phyloP scores from a whole-genome alignment of 2,329 filamentous ascomycete species.

The Trichoderma cornu-damae region DNA sequence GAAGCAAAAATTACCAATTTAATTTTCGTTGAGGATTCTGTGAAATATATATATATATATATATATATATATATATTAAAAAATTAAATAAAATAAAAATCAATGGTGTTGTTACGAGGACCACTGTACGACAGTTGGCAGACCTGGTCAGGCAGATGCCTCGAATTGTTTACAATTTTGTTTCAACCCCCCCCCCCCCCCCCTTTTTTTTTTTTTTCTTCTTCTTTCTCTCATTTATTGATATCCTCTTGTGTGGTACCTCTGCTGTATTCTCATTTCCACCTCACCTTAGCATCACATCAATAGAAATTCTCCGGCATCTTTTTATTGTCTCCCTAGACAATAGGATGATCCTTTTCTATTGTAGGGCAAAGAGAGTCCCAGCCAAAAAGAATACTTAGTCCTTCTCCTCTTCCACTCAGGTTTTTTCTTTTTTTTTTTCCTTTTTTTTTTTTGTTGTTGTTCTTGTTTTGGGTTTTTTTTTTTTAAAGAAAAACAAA shows the following conservation, averaged over 20 bases:
- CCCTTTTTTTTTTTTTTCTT: too few relatives aligned
- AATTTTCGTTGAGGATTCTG: neutral
- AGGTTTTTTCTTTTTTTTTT: too few relatives aligned
- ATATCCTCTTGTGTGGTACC: neutral
- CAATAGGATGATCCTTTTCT: neutral
- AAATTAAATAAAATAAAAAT: too few relatives aligned
- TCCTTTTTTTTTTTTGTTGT: too few relatives aligned
- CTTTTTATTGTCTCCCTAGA: neutral
- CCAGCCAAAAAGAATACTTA: neutral
- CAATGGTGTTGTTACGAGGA: neutral
- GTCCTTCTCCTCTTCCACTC: too few relatives aligned
- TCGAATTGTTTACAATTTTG: neutral
- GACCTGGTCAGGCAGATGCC: neutral
- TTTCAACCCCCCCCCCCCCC: too few relatives aligned
- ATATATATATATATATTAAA: too few relatives aligned
- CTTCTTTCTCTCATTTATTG: too few relatives aligned
- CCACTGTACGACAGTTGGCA: slow-evolving; percentile 9
- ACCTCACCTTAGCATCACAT: neutral
- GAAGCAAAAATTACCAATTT: slow-evolving; percentile 12
- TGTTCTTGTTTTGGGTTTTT: too few relatives aligned
- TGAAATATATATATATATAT: too few relatives aligned
- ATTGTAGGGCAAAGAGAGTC: neutral
- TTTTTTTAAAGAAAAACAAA: too few relatives aligned
- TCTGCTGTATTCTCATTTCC: neutral
- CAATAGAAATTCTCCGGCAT: neutral